phyloP scores from a whole-genome alignment of 768 basidiomycete species.

The Agaricus sinodeliciosus region DNA sequence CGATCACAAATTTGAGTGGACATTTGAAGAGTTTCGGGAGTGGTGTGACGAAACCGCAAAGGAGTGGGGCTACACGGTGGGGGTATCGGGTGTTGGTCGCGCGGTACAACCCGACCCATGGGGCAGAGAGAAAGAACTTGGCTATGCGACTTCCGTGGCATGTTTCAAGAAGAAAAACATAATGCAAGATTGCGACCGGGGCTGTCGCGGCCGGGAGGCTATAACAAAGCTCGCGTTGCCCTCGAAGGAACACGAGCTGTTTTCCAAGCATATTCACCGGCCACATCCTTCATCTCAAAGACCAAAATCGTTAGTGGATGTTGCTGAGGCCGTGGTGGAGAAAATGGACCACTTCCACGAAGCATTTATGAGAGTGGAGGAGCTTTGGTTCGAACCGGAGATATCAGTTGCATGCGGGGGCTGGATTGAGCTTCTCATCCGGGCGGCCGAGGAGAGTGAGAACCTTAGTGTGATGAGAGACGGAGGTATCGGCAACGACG shows the following conservation, averaged over 20 bases:
- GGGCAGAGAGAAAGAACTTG: conserved; percentile 59
- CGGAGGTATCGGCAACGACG: conserved; percentile 24
- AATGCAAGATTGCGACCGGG: conserved; percentile 24
- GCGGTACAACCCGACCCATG: conserved; percentile 59
- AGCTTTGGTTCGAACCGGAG: conserved; percentile 44
- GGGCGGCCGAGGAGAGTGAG: conserved; percentile 37
- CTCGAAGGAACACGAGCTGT: conserved; percentile 34
- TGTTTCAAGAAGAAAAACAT: conserved; percentile 40
- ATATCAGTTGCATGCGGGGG: conserved; percentile 49
- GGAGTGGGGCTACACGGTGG: conserved; percentile 70
- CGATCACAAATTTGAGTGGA: conserved; percentile 93
- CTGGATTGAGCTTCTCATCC: conserved; percentile 49
- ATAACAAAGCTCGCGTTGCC: conserved; percentile 20
- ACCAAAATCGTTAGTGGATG: conserved; percentile 36
- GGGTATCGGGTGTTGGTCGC: conserved; percentile 51
- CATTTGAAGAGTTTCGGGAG: conserved; percentile 56
- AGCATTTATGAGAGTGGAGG: conserved; percentile 39
- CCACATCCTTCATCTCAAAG: conserved; percentile 42
- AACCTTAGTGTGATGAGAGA: conserved; percentile 32
- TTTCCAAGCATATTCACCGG: conserved; percentile 41
- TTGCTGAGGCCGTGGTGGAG: conserved; percentile 40
- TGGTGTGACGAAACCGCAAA: conserved; percentile 54
- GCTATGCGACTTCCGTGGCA: conserved; percentile 65
- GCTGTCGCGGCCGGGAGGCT: conserved; percentile 28
- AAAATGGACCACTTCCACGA: conserved; percentile 53